phyloP scores from a whole-genome alignment of 202 grass and related monocot genomes.

The Panicum virgatum region DNA sequence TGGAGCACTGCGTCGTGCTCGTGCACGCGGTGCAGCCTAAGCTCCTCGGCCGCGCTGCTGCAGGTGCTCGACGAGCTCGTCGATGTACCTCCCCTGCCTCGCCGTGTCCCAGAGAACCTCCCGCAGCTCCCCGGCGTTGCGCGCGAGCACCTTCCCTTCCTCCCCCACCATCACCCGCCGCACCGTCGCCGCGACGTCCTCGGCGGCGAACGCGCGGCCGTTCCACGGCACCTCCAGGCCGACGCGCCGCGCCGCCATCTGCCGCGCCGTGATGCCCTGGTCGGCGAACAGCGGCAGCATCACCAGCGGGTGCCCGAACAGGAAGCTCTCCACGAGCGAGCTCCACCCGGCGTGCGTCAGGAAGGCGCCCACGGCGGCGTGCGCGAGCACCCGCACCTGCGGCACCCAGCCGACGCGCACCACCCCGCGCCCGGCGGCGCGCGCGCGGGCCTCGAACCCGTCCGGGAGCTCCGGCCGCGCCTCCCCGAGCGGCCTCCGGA shows the following conservation, averaged over 20 bases:
- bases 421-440: background rate
- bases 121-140: background rate
- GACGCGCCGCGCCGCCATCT: slow-evolving; percentile 14
- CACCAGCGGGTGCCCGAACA: slow-evolving; percentile 23
- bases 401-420: slow-evolving; percentile 55
- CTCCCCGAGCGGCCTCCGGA: background rate
- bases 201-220: background rate
- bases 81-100: background rate
- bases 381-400: slow-evolving; percentile 45
- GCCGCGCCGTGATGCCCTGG: slow-evolving; percentile 28
- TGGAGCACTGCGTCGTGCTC: too few relatives aligned
- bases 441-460: slow-evolving; percentile 34
- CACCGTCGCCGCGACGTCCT: slow-evolving; percentile 18
- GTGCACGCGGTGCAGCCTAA: too few relatives aligned
- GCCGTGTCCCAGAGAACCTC: background rate
- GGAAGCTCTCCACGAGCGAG: slow-evolving; percentile 43
- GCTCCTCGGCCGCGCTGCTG: too few relatives aligned
- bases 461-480: slow-evolving; percentile 26
- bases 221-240: slow-evolving; percentile 23
- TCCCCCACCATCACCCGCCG: background rate
- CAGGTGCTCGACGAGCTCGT: background rate
- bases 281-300: slow-evolving; percentile 27
- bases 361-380: slow-evolving; percentile 52
- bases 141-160: background rate
- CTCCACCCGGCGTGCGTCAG: slow-evolving; percentile 64